phyloP scores from a whole-genome alignment of 2,329 filamentous ascomycete genomes.

The Epichloe hybrida region DNA sequence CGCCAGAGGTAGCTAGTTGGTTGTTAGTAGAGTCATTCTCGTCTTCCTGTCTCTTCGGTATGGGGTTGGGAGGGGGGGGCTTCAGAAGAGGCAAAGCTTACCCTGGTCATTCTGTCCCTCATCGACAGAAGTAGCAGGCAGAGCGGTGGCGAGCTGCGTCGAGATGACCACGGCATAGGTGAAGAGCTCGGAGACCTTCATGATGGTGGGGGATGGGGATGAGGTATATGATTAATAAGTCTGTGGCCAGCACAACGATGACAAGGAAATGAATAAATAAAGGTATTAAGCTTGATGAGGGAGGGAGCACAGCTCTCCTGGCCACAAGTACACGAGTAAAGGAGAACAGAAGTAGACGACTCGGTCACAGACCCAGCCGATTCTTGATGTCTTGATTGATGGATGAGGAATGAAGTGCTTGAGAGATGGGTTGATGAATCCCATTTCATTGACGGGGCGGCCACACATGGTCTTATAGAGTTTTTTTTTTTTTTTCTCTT shows the following conservation, averaged over 20 bases:
- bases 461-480: no score
- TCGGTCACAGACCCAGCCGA: background rate
- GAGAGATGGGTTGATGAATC: background rate
- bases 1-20: background rate
- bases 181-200: conserved; percentile 3
- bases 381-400: background rate
- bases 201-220: background rate
- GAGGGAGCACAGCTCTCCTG: background rate
- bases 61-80: no score
- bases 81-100: background rate
- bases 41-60: no score
- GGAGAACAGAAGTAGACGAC: background rate
- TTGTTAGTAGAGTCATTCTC: background rate
- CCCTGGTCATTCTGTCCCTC: background rate
- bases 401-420: background rate
- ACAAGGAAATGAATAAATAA: background rate
- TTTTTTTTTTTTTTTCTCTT: no score
- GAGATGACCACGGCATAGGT: conserved; percentile 1
- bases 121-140: background rate
- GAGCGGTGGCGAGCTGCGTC: background rate
- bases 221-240: no score
- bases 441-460: no score
- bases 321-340: background rate
- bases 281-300: background rate
- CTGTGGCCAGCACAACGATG: no score